Evolutionary conservation across 148 eudicot species (phyloP), one percentile per base, ranked within the genome.

Genomic region (Oxyria digyna): DNA sequence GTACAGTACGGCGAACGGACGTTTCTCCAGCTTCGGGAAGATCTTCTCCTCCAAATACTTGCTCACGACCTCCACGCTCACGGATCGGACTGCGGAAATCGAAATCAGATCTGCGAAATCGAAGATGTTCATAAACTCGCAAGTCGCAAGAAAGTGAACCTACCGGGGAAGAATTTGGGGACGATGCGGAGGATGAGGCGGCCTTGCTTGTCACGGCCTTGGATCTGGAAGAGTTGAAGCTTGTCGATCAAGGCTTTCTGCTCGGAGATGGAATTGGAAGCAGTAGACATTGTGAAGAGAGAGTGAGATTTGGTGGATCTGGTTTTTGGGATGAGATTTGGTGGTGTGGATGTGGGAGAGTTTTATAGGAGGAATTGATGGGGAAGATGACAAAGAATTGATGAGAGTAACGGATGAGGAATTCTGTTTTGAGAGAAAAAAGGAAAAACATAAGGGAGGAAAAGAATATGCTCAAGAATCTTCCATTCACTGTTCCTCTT

Each of bases 131-230:
- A 27, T n/a, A 57, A 57, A 29, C 2, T 1, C 0, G 15, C 4
- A 26, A 23, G 0, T 2, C 3, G 65, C 26, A 20, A 10, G 20
- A 15, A 69, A 6, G 38, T 50, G 48, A 64, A 31, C 37, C 15
- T 59, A 89, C 96, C 91, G 21, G 89, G 96, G 54, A 87, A 85
- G 80, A 72, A 72, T 59, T 85, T 87, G 46, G 84, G 89, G 75
- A 79, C 75, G 67, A 87, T 66, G 69, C 71, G 75, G 14, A 87
- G 82, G 66, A 87, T 27, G 15, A 75, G 57, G 26, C 75, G 76
- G 62, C 92, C 92, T 0, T 71, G 78, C 63, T 78, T 85, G 42
- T 87, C 89, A 1, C 76, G 68, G 46, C 92, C 92, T 69, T 81
- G 81, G 75, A 87, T 79, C 71, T 80, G 75, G 79, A 85, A 81